These are phyloP conservation scores for fission yeast (Schizosaccharomyces pombe) DNA, from an alignment of 805 yeast genomes.

Conservation along the genomic window DNA sequence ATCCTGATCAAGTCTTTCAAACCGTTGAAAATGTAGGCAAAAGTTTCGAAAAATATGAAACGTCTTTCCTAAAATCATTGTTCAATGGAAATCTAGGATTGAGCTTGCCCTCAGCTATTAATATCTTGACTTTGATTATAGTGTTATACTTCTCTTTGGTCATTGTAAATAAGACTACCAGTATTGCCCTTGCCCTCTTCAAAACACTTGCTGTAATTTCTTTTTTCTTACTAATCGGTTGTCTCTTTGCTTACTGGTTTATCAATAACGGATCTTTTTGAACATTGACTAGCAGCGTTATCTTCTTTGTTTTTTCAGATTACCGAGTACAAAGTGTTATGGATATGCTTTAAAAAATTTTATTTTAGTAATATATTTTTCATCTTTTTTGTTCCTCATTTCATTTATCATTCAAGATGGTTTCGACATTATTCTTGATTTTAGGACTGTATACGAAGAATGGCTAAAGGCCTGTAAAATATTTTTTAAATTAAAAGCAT, in stretches of 20 bases:
- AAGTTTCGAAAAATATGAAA: not conserved
- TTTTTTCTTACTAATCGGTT: not conserved
- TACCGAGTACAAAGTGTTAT: not conserved
- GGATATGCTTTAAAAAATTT: not conserved
- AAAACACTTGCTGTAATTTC: not conserved
- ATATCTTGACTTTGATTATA: not conserved
- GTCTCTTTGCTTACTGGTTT: not conserved
- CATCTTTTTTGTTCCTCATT: not conserved
- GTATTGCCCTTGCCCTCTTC: not conserved
- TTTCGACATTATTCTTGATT: not conserved
- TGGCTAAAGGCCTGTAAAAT: too few relatives aligned
- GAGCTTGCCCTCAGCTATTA: not conserved
- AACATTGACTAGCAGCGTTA: not conserved
- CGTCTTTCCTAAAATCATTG: not conserved
- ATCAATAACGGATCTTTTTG: not conserved
- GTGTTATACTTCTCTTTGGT: not conserved
- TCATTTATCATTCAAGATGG: not conserved
- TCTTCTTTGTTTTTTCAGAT: not conserved
- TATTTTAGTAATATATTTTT: not conserved
- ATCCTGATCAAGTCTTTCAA: not conserved
- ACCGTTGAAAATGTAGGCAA: not conserved
- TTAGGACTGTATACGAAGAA: not conserved
- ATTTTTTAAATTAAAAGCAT: too few relatives aligned
- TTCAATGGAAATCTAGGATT: not conserved
- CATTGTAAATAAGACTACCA: not conserved